phyloP scores from a whole-genome alignment of 2,329 filamentous ascomycete species.

The Colletotrichum sp. region DNA sequence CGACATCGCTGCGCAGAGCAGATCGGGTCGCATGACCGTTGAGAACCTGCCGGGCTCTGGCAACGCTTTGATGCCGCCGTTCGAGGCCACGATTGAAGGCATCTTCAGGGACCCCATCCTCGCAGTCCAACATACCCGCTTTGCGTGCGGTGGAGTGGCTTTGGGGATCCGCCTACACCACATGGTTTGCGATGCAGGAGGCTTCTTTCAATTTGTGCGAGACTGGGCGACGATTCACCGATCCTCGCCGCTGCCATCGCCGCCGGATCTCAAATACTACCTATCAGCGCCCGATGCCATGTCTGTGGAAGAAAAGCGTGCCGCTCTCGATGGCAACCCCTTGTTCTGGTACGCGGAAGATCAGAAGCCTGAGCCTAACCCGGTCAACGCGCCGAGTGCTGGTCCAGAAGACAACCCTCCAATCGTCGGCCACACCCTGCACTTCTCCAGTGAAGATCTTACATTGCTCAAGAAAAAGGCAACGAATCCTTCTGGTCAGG shows the following conservation, averaged over 20 bases:
- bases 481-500: background rate
- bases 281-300: background rate
- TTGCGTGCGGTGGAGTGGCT: background rate
- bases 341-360: background rate
- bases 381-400: background rate
- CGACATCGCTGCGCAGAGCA: background rate
- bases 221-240: background rate
- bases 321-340: background rate
- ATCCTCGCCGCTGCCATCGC: background rate
- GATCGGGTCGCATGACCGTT: background rate
- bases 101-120: background rate
- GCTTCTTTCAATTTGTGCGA: background rate
- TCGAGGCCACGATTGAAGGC: background rate
- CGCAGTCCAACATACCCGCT: background rate
- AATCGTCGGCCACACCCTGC: background rate
- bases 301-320: background rate
- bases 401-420: too few relatives aligned
- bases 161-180: background rate
- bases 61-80: background rate
- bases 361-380: rapidly evolving
- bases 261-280: background rate
- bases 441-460: background rate
- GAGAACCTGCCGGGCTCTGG: background rate
- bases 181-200: background rate
- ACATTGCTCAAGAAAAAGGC: background rate